These are phyloP conservation scores for Curvularia spicifera DNA, from an alignment of 2,329 filamentous ascomycete species.

Conservation along the genomic window DNA sequence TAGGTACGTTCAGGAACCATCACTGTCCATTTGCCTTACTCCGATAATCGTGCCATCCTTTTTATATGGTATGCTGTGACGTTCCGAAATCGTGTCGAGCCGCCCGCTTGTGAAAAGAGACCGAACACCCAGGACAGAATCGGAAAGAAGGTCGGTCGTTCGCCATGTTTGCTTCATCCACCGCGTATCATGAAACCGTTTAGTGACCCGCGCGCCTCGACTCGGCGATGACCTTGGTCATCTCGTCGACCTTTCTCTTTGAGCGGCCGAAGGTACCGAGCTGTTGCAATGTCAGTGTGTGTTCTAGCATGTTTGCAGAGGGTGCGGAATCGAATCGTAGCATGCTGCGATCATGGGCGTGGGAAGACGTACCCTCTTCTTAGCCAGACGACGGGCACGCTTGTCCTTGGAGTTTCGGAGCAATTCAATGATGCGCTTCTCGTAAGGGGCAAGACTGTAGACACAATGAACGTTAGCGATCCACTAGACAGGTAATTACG, in stretches of 20 bases:
- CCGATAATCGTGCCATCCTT: conserved; percentile 42
- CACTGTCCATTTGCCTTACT: conserved; percentile 43
- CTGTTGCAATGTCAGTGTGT: conserved; percentile 55
- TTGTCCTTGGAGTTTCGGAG: conserved; percentile 99
- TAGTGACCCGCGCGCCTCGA: conserved; percentile 78
- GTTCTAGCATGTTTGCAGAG: conserved; percentile 8
- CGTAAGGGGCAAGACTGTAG: conserved; percentile 59
- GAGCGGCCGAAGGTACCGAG: conserved; percentile 98
- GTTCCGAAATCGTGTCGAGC: conserved; percentile 39
- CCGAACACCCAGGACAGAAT: conserved; percentile 45
- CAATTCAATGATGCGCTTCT: conserved; percentile 98
- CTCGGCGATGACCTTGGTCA: conserved; percentile 97
- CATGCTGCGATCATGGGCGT: neutral
- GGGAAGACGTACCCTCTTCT: conserved; percentile 83
- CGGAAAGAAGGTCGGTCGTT: conserved; percentile 37
- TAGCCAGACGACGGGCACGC: conserved; percentile 97
- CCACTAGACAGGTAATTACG: conserved; percentile 1
- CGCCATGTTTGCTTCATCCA: conserved; percentile 37
- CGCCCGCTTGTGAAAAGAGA: conserved; percentile 39
- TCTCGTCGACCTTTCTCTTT: conserved; percentile 99
- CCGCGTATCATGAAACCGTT: conserved; percentile 46
- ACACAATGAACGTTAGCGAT: conserved; percentile 16
- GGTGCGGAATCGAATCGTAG: conserved; percentile 7
- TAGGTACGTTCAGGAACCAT: conserved; percentile 39
- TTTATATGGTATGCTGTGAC: conserved; percentile 36